These are phyloP conservation scores for Rhodomyrtus psidioides DNA, from an alignment of 441 rosid species.

Conservation along the genomic window DNA sequence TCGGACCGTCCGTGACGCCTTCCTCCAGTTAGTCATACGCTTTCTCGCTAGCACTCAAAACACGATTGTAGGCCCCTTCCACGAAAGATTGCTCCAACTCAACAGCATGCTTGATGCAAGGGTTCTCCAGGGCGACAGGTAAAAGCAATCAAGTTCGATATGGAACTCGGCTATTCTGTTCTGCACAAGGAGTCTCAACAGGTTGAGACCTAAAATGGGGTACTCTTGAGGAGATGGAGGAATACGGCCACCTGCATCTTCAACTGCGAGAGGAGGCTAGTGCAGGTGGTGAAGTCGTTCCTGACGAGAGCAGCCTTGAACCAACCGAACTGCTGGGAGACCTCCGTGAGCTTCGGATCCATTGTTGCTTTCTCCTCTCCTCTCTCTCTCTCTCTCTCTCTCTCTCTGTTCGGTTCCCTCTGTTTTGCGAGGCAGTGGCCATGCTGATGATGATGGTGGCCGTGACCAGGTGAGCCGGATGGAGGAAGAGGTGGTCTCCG, in stretches of 20 bases:
- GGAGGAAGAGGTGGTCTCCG: too few relatives aligned
- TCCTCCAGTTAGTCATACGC: too few relatives aligned
- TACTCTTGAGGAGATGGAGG: constrained; percentile 75
- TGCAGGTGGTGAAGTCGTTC: constrained; percentile 47
- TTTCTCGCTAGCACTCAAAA: constrained; percentile 84
- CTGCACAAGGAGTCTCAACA: constrained; percentile 88
- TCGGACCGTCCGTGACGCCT: too few relatives aligned
- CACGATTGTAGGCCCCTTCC: constrained; percentile 98
- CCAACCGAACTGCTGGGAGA: constrained; percentile 71
- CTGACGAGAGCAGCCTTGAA: constrained; percentile 73
- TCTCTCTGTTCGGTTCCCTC: too few relatives aligned
- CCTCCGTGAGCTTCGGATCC: constrained; percentile 84
- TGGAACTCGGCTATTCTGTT: constrained; percentile 96
- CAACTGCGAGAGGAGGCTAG: constrained; percentile 57
- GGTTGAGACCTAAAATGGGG: constrained; percentile 89
- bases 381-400: too few relatives aligned
- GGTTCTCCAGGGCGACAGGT: too few relatives aligned
- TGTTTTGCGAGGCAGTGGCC: too few relatives aligned
- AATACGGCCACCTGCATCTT: constrained; percentile 81
- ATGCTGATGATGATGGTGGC: too few relatives aligned
- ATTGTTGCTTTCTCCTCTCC: constrained; percentile 14
- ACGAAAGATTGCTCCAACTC: constrained; percentile 98
- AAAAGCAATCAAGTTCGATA: constrained; percentile 86
- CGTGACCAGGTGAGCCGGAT: too few relatives aligned
- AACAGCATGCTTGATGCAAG: constrained; percentile 91